Evolutionary conservation across 768 basidiomycete genomes (phyloP).

Genomic region (Psilocybe cyanescens): DNA sequence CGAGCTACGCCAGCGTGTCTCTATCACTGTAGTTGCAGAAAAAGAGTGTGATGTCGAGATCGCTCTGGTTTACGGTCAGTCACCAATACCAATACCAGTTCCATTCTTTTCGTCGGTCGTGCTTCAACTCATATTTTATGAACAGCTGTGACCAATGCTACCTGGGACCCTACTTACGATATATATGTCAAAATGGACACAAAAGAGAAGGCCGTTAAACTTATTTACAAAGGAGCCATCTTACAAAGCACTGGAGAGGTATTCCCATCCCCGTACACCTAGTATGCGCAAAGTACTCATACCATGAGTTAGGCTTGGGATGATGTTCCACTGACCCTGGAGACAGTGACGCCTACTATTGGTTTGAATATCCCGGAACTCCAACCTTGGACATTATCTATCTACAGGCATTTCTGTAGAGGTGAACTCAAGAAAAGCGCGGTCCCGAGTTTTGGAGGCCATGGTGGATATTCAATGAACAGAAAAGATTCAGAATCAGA

Average conservation of each 20-base stretch:
- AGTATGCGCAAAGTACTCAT: not conserved
- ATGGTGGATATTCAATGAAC: not conserved
- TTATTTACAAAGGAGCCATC: constrained; percentile 46
- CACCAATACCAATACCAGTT: not conserved
- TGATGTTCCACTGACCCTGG: constrained; percentile 43
- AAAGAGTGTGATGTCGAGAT: constrained; percentile 40
- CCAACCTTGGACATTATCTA: constrained; percentile 38
- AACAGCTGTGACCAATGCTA: constrained; percentile 39
- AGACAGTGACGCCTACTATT: constrained; percentile 47
- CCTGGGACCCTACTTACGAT: constrained; percentile 44
- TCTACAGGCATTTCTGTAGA: constrained; percentile 19
- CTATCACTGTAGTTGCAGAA: constrained; percentile 40
- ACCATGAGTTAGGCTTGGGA: constrained; percentile 33
- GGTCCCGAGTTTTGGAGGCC: not conserved
- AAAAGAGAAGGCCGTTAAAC: constrained; percentile 39
- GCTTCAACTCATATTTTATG: constrained; percentile 25
- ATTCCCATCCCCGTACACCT: constrained; percentile 16
- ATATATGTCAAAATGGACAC: constrained; percentile 44
- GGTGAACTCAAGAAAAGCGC: constrained; percentile 25
- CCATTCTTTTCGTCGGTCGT: constrained; percentile 16
- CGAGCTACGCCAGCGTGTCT: constrained; percentile 32
- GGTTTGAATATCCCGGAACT: constrained; percentile 41
- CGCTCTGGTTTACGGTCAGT: constrained; percentile 41
- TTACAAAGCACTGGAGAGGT: constrained; percentile 47
- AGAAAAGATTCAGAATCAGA: not conserved